Conservation (phyloP, 2,329 filamentous ascomycete genomes). For the Diaporthe capsici region DNA sequence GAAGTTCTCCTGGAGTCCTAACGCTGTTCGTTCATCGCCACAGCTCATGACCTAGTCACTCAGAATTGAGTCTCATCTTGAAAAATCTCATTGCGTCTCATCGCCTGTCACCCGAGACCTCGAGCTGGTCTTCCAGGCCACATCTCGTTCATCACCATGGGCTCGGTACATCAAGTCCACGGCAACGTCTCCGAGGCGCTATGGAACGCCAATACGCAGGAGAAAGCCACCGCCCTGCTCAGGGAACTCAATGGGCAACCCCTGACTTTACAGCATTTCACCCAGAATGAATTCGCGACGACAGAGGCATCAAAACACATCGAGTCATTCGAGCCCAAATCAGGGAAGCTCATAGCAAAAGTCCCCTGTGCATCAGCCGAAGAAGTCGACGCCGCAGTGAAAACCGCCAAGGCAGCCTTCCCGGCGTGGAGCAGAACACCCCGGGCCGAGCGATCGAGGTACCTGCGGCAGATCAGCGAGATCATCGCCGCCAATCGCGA, state of each 20-base stretch:
- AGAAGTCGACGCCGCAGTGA: conserved; percentile 47
- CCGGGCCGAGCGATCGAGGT: conserved; percentile 45
- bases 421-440: conserved; percentile 49
- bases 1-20: background rate
- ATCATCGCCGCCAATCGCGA: conserved; percentile 50
- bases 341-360: conserved; percentile 46
- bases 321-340: conserved; percentile 50
- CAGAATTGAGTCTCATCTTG: background rate
- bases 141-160: conserved; percentile 4
- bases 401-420: conserved; percentile 47
- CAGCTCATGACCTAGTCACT: background rate
- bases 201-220: conserved; percentile 48
- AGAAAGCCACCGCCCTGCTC: conserved; percentile 47
- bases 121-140: background rate
- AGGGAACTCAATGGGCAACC: conserved; percentile 18
- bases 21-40: background rate
- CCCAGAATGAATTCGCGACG: conserved; percentile 41
- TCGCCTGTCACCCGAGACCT: background rate
- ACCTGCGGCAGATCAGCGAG: conserved; percentile 47
- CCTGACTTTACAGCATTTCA: conserved; percentile 45
- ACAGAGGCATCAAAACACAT: conserved; percentile 41
- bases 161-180: background rate
- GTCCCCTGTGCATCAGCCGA: conserved; percentile 46
- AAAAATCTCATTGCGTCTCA: background rate
- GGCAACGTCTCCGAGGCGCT: conserved; percentile 35